Conservation (phyloP, 106 monocot species). For the Hemerocallis citrina region DNA sequence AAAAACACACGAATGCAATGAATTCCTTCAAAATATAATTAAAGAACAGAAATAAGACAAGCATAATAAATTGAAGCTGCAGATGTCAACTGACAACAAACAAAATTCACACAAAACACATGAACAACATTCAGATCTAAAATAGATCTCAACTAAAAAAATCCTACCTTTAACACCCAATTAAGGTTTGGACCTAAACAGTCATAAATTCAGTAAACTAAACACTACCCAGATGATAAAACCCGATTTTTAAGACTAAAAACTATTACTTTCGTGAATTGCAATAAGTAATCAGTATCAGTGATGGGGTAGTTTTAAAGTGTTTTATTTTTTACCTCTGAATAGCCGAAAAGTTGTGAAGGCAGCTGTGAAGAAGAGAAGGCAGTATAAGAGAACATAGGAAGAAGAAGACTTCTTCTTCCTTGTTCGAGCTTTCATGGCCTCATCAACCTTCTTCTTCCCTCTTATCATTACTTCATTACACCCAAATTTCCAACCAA, state of each 20-base stretch:
- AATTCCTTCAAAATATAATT: not conserved
- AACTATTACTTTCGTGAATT: not conserved
- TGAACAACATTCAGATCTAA: no score
- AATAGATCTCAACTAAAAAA: slow-evolving; percentile 1
- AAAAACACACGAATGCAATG: slow-evolving; percentile 8
- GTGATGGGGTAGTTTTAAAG: not conserved
- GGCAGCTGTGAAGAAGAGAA: slow-evolving; percentile 2
- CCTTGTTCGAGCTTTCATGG: slow-evolving; percentile 2
- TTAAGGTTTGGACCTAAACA: not conserved
- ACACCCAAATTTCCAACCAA: no score
- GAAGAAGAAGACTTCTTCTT: slow-evolving; percentile 2
- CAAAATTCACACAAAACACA: not conserved
- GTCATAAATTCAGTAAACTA: not conserved
- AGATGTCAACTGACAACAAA: not conserved
- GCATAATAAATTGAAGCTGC: not conserved
- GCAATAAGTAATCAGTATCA: not conserved
- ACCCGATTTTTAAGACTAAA: slow-evolving; percentile 5
- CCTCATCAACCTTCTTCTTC: not conserved
- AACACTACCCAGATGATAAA: not conserved
- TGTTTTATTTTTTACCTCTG: no score
- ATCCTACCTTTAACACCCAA: not conserved
- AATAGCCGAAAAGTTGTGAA: slow-evolving; percentile 13
- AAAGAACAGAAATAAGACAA: not conserved
- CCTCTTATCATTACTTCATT: slow-evolving; percentile 7
- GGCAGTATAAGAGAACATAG: not conserved